Conservation (phyloP, 1,139 yeast species). For the Saccharomyces hybrid region DNA sequence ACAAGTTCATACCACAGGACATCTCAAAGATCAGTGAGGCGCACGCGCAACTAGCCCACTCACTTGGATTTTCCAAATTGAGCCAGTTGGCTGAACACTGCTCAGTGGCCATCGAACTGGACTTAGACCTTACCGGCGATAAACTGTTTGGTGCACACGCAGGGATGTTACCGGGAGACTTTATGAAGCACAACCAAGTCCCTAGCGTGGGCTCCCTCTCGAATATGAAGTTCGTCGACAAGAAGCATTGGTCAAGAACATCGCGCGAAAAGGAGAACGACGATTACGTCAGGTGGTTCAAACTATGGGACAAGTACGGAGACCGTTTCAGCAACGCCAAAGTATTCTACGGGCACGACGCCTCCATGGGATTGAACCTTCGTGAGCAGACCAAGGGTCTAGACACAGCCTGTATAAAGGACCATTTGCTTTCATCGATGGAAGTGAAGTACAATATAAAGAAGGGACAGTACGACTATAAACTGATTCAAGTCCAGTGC, state of each 20-base stretch:
- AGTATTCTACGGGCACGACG: conserved; percentile 90
- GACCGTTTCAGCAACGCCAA: conserved; percentile 42
- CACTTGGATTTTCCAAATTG: conserved; percentile 17
- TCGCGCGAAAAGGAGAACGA: conserved; percentile 16
- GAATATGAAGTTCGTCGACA: conserved; percentile 28
- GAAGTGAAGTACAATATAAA: conserved; percentile 10
- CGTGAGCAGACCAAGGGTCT: conserved; percentile 66
- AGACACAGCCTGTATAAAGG: conserved; percentile 77
- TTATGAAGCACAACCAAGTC: conserved; percentile 5
- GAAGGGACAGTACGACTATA: conserved; percentile 7
- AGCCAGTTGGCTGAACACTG: conserved; percentile 19
- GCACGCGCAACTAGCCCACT: conserved; percentile 18
- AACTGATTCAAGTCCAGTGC: conserved; percentile 14
- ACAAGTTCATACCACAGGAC: conserved; percentile 14
- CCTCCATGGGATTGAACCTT: conserved; percentile 63
- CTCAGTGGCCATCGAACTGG: conserved; percentile 14
- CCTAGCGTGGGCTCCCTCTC: conserved; percentile 19
- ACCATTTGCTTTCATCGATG: conserved; percentile 61
- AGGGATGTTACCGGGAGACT: conserved; percentile 27
- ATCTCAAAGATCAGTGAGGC: conserved; percentile 14
- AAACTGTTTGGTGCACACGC: conserved; percentile 26
- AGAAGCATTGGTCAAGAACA: conserved; percentile 18
- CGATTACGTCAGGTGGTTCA: conserved; percentile 23
- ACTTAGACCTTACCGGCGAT: conserved; percentile 13
- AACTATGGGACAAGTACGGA: conserved; percentile 21